Evolutionary conservation across 1,284 basidiomycete genomes (phyloP).

Genomic region (Sparassis latifolia): DNA sequence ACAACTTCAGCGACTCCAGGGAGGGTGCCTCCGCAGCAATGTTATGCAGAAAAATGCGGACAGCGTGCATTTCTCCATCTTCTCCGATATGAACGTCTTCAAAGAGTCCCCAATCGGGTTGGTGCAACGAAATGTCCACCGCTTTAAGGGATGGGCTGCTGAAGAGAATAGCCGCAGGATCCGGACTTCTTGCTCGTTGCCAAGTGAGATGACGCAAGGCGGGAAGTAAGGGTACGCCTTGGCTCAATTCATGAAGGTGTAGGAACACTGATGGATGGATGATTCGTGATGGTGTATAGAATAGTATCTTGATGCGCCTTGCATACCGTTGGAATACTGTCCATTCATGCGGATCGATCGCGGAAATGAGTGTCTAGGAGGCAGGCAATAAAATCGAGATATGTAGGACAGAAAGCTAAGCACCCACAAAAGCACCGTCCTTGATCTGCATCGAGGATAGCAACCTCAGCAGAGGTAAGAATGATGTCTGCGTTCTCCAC

Average conservation of each 20-base stretch:
- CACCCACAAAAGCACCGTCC: slow-evolving; percentile 3
- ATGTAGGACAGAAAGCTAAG: not conserved
- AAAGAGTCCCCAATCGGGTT: not conserved
- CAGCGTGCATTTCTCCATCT: not conserved
- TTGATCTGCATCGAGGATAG: not conserved
- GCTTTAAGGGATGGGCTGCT: not conserved
- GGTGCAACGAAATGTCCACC: not conserved
- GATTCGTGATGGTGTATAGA: not conserved
- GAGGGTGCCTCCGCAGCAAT: not conserved
- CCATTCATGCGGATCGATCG: slow-evolving; percentile 2
- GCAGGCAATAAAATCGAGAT: too few relatives aligned
- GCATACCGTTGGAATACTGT: slow-evolving; percentile 5
- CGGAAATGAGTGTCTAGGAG: not conserved
- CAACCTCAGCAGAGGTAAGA: slow-evolving; percentile 4
- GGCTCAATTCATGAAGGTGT: not conserved
- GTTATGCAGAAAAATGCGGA: not conserved
- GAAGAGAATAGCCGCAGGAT: not conserved
- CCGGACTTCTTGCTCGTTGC: not conserved
- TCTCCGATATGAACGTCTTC: not conserved
- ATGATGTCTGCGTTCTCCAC: slow-evolving; percentile 14
- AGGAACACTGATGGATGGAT: slow-evolving; percentile 3
- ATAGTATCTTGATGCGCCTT: slow-evolving; percentile 1
- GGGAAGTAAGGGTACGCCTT: slow-evolving; percentile 1
- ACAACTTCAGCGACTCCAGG: not conserved
- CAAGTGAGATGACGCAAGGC: slow-evolving; percentile 3